Conservation (phyloP, 2,329 filamentous ascomycete species). For the Arthrobotrys pseudoclavata region DNA sequence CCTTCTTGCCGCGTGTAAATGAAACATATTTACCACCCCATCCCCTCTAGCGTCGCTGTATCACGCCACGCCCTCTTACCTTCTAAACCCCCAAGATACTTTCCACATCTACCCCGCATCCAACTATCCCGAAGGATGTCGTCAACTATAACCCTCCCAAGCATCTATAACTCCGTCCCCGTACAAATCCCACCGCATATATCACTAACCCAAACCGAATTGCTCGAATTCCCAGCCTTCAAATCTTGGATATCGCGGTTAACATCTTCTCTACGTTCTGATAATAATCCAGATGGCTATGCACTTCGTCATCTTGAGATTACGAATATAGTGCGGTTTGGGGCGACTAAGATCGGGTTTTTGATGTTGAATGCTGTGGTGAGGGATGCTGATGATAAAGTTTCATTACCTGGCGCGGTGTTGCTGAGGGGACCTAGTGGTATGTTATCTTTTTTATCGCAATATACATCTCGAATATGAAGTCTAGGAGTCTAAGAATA, state of each 20-base stretch:
- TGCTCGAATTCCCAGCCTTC: slow-evolving; percentile 52
- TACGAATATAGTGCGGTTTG: slow-evolving; percentile 50
- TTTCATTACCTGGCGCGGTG: slow-evolving; percentile 70
- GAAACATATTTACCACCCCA: background rate
- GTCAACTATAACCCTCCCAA: slow-evolving; percentile 25
- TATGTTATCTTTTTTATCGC: slow-evolving; percentile 66
- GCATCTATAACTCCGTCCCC: slow-evolving; percentile 28
- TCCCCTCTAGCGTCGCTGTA: background rate
- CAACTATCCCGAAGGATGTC: slow-evolving; percentile 26
- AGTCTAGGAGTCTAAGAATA: slow-evolving; percentile 63
- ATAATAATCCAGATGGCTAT: slow-evolving; percentile 57
- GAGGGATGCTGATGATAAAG: slow-evolving; percentile 69
- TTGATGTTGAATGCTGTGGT: slow-evolving; percentile 71
- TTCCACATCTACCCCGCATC: background rate
- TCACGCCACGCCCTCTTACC: background rate
- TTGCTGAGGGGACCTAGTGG: slow-evolving; percentile 75
- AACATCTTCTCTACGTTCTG: slow-evolving; percentile 34
- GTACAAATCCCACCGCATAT: slow-evolving; percentile 43
- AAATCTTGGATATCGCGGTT: slow-evolving; percentile 54
- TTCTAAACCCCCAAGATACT: background rate
- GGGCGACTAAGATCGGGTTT: slow-evolving; percentile 69
- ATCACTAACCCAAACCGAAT: slow-evolving; percentile 14
- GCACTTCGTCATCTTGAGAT: slow-evolving; percentile 31
- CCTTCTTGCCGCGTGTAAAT: background rate
- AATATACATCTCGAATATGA: background rate